Evolutionary conservation across 23 red algal genomes (phyloP), one percentile per base, ranked within the genome.

Genomic region (Pyropia haitanensis): DNA sequence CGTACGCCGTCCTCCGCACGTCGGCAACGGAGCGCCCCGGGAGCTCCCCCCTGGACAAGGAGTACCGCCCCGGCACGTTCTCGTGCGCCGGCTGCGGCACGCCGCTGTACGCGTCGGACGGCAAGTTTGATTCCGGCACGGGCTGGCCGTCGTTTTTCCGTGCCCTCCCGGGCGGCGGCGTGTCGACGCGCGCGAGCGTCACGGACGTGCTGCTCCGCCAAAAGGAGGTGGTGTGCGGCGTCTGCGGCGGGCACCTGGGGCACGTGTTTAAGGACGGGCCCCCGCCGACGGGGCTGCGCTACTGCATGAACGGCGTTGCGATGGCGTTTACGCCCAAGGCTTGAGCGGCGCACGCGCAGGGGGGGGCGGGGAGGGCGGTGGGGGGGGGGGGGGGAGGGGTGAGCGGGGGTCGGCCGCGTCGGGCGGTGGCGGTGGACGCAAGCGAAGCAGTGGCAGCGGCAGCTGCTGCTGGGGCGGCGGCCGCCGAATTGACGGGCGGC

Each of bases 61-160:
- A 88, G 27, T 78, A 88, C 33, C 70, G 69, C 10, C 18, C 51
- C 15, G 90, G 90, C 3, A 65, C 63, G 18, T 95, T 82, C 71
- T 56, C 44, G 18, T 95, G 90, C 48, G 48, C 55, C 4, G 81
- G 51, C 10, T 95, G 90, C 58, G 64, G 51, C 1, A 56, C 77
- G 1, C 70, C 68, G 2, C 53, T 95, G 18, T 95, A 88, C 57
- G 3, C 33, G 5, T 73, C 71, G 13, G 82, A 67, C 3, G 64
- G 82, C 32, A 95, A 95, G 77, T 95, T 88, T 28, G 75, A 95
- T 1, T 87, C 80, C 13, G 90, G 90, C 7, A 88, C 90, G 2
- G 90, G 90, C 2, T 95, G 90, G 90, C 90, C 90, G 9, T 95
- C 90, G 7, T 95, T 88, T 49, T 88, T 18, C 10, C 48, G 48